Evolutionary conservation across 2,329 filamentous ascomycete genomes (phyloP), one percentile per base, ranked within the genome.

Genomic region (Leptosphaerulina australis): DNA sequence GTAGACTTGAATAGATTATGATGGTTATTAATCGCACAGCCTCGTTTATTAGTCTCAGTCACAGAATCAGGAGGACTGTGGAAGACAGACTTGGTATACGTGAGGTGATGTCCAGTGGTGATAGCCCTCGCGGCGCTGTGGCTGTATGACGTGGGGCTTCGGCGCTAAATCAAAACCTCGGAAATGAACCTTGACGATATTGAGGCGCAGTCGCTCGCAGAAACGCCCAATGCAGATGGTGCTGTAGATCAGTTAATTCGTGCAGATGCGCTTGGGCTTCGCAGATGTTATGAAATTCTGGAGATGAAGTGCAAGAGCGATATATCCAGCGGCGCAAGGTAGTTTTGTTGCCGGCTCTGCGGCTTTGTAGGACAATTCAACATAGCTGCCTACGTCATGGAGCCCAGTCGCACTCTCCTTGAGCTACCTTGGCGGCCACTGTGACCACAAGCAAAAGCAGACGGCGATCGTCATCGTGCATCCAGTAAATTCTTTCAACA

Each of bases 131-230:
- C 30, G 15, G n/a, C 29, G 24, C 41, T 51, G 48, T 45, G 41
- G 48, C 41, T 45, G 44, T 30, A 51, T 51, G 48, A 51, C 48
- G 48, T 41, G 48, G 48, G 48, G 36, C 30, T 20, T 22, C 17
- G 35, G 48, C 48, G 40, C 48, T 46, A 50, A 22, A 37, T 29
- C 9, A 26, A 33, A 26, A 39, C 35, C 48, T 51, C 48, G 48
- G 48, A 51, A 43, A 51, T 51, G 48, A 44, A 38, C 20, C 34
- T 33, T 38, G 34, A 46, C 3, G 34, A 41, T 44, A 38, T 50
- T 54, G 57, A 54, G 55, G 56, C 53, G 58, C 53, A 60, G 58
- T 50, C 46, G 44, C 44, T 59, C 59, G 35, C 41, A 38, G 44
- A 29, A 30, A 22, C 43, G 47, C 54, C 47, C 44, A 55, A 45